Conservation (phyloP, 768 basidiomycete species). For the Tulasnella sp. region DNA sequence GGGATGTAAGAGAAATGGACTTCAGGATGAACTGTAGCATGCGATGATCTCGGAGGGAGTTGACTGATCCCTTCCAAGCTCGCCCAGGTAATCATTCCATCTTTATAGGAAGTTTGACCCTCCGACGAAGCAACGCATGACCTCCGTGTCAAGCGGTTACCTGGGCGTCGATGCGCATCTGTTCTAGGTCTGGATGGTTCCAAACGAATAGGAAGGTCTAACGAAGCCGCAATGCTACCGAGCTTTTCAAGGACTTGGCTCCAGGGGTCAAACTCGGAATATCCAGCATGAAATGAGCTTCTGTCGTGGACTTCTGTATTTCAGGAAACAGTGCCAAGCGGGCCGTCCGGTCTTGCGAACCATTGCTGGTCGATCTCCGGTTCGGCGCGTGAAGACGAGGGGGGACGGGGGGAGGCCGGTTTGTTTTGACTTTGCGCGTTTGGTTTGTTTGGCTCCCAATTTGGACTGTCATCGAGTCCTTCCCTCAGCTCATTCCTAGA, state of each 20-base stretch:
- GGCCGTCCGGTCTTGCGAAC: neutral
- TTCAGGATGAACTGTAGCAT: neutral
- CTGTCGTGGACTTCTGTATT: neutral
- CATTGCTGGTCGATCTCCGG: neutral
- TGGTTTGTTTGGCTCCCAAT: neutral
- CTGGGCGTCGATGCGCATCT: neutral
- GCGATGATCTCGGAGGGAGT: neutral
- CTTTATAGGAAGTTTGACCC: neutral
- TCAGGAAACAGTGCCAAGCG: neutral
- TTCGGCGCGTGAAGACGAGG: too few relatives aligned
- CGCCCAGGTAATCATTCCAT: neutral
- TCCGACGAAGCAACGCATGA: neutral
- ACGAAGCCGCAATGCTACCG: neutral
- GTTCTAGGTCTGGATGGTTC: neutral
- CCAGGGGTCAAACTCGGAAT: neutral
- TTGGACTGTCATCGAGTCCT: neutral
- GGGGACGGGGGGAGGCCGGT: neutral
- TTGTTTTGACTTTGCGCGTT: neutral
- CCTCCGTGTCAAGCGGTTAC: neutral
- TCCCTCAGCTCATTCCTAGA: neutral
- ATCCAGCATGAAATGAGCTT: neutral
- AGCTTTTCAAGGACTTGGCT: neutral
- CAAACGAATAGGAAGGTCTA: neutral
- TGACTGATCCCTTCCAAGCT: neutral
- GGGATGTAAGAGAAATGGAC: neutral